Conservation (phyloP, 371 early-diverging fungal genomes). For the Chytridium lagenaria region DNA sequence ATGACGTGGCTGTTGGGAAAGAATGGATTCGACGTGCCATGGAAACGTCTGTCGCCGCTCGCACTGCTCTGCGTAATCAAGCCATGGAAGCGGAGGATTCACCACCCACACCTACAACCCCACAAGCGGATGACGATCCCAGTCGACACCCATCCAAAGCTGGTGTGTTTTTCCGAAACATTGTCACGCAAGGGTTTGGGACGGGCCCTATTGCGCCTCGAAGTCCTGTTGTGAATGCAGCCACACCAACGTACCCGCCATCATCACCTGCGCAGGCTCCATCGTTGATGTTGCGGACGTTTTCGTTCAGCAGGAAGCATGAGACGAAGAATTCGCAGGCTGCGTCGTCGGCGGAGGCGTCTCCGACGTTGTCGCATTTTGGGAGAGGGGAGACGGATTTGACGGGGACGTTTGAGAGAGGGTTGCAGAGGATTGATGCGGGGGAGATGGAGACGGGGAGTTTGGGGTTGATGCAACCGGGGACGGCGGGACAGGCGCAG, state of each 20-base stretch:
- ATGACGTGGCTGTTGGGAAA: conserved; percentile 3
- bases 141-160: too few species aligned
- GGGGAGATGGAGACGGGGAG: background rate
- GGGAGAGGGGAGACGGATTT: background rate
- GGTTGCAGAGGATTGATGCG: background rate
- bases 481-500: background rate
- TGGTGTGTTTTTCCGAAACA: background rate
- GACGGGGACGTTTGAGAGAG: background rate
- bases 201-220: background rate
- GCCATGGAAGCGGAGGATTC: background rate
- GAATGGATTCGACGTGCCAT: background rate
- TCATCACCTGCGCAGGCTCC: too few species aligned
- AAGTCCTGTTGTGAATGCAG: background rate
- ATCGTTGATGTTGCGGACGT: too few species aligned
- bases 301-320: too few species aligned
- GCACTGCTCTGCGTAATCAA: background rate
- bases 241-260: background rate
- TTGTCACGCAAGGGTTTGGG: background rate
- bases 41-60: background rate
- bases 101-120: background rate
- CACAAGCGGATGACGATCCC: too few species aligned
- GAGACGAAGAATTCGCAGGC: too few species aligned
- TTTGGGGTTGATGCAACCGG: background rate
- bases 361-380: background rate
- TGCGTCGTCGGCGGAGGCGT: background rate